Evolutionary conservation across 306 rosid species (phyloP).

Genomic region (Oemleria cerasiformis): DNA sequence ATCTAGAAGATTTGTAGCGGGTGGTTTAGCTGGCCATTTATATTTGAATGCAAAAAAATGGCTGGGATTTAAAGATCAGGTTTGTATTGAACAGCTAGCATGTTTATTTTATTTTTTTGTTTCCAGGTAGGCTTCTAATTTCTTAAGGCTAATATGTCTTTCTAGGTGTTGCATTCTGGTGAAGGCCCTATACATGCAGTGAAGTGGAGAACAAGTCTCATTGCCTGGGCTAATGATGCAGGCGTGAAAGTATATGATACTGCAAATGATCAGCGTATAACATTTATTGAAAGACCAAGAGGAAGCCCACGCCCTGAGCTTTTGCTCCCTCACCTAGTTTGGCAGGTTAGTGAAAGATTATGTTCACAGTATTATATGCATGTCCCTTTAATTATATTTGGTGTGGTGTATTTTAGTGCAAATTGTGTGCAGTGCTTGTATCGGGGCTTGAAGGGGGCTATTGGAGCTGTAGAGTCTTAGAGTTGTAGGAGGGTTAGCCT

Average conservation of each 20-base stretch:
- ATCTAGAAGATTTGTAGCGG: conserved; percentile 89
- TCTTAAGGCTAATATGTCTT: conserved; percentile 16
- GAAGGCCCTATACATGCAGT: conserved; percentile 98
- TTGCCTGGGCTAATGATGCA: conserved; percentile 98
- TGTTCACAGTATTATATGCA: background rate
- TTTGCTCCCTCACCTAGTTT: conserved; percentile 89
- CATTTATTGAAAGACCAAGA: conserved; percentile 91
- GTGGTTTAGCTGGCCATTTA: conserved; percentile 95
- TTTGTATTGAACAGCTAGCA: conserved; percentile 31
- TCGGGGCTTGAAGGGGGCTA: background rate
- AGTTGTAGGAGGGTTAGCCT: background rate
- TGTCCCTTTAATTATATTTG: background rate
- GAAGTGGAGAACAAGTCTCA: conserved; percentile 90
- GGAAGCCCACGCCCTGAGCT: conserved; percentile 93
- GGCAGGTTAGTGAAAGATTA: conserved; percentile 80
- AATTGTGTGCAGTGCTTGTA: background rate
- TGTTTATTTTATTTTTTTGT: background rate
- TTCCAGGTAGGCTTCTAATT: conserved; percentile 15
- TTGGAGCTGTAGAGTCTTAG: background rate
- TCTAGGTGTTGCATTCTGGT: conserved; percentile 94
- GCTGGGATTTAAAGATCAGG: conserved; percentile 95
- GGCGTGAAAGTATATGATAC: conserved; percentile 96
- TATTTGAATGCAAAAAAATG: conserved; percentile 84
- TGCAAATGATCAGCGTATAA: conserved; percentile 82
- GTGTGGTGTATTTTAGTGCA: background rate